These are phyloP conservation scores for Corymbia citriodora DNA, from an alignment of 441 rosid species.

Conservation along the genomic window DNA sequence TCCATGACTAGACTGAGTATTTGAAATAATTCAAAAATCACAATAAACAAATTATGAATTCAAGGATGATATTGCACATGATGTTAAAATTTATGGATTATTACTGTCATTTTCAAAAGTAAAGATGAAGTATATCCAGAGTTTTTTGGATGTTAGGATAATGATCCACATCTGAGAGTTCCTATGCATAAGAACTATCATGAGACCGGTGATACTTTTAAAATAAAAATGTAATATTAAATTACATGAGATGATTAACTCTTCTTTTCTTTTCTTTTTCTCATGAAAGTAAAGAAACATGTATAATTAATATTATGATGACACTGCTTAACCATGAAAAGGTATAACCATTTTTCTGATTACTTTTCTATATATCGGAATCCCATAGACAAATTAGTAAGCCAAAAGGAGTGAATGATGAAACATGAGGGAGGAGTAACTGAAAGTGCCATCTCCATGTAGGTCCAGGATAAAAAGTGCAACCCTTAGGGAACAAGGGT, in stretches of 20 bases:
- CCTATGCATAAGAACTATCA: no score
- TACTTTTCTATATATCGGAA: not conserved
- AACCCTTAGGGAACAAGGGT: not conserved
- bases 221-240: not conserved
- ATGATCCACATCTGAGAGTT: no score
- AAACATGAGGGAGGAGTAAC: not conserved
- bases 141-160: not conserved
- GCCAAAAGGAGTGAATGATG: not conserved
- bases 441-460: not conserved
- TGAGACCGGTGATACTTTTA: not conserved
- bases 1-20: no score
- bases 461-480: no score
- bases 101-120: no score
- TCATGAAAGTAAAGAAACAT: not conserved
- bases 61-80: no score
- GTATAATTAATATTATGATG: not conserved
- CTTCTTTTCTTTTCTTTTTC: not conserved
- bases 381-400: not conserved
- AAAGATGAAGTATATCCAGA: no score
- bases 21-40: no score
- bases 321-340: not conserved
- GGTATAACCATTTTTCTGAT: not conserved
- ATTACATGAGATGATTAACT: not conserved
- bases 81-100: no score
- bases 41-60: no score